phyloP scores from a whole-genome alignment of 495 filamentous ascomycete genomes.

The Cetradonia linearis region DNA sequence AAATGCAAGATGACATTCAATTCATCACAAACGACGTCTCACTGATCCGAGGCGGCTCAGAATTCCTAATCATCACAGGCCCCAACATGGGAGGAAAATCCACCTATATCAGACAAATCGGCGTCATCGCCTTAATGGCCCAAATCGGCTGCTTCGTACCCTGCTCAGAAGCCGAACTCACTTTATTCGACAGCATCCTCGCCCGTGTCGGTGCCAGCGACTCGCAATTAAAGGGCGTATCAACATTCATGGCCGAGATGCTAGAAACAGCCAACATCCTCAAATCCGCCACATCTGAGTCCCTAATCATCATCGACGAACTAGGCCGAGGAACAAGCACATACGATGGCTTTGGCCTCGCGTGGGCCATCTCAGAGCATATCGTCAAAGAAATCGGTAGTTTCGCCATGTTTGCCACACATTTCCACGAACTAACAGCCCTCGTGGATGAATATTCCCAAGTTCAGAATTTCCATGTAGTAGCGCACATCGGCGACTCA shows the following conservation, averaged over 20 bases:
- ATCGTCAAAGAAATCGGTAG: conserved; percentile 92
- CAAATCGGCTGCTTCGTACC: conserved; percentile 97
- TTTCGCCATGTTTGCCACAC: conserved; percentile 90
- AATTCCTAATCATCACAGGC: conserved; percentile 94
- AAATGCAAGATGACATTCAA: conserved; percentile 96
- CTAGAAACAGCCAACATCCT: conserved; percentile 97
- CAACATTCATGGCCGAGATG: conserved; percentile 99
- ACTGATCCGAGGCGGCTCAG: conserved; percentile 67
- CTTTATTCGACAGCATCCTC: conserved; percentile 96
- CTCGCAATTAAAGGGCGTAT: conserved; percentile 93
- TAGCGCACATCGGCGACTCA: conserved; percentile 75
- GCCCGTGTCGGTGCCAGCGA: conserved; percentile 93
- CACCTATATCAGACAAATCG: conserved; percentile 96
- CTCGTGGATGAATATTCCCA: conserved; percentile 73
- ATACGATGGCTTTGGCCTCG: conserved; percentile 95
- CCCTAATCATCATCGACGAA: conserved; percentile 96
- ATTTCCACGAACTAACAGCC: conserved; percentile 96
- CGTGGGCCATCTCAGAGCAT: conserved; percentile 97
- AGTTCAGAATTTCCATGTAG: conserved; percentile 89
- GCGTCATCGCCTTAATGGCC: conserved; percentile 95
- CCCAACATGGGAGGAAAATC: conserved; percentile 99
- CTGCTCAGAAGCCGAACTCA: conserved; percentile 78
- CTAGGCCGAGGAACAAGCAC: conserved; percentile 96
- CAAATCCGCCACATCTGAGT: conserved; percentile 88
- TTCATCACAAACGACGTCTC: conserved; percentile 98